phyloP scores from a whole-genome alignment of 2,329 filamentous ascomycete species.

The Ophiostoma pallidulum region DNA sequence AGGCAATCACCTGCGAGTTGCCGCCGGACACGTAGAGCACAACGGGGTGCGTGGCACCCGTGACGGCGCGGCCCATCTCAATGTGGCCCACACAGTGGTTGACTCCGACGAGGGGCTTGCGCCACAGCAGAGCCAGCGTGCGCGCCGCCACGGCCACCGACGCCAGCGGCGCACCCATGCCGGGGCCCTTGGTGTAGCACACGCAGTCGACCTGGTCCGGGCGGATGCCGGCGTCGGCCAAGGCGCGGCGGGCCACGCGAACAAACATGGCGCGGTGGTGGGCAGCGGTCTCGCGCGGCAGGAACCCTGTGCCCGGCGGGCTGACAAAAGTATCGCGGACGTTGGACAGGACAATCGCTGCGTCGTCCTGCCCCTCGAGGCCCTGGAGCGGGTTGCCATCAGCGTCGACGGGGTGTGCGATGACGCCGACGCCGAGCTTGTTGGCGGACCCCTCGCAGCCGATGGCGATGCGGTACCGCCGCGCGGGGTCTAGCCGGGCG shows the following conservation, averaged over 20 bases:
- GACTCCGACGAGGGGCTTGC: conserved; percentile 79
- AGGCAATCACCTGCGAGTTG: conserved; percentile 97
- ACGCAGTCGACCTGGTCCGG: conserved; percentile 73
- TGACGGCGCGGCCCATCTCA: conserved; percentile 94
- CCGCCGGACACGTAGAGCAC: conserved; percentile 93
- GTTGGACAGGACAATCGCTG: conserved; percentile 74
- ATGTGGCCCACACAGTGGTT: conserved; percentile 99
- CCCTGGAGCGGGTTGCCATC: conserved; percentile 7
- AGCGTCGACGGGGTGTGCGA: conserved; percentile 53
- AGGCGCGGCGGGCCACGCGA: conserved; percentile 66
- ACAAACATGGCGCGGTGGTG: conserved; percentile 88
- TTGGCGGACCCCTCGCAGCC: conserved; percentile 88
- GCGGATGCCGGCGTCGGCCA: conserved; percentile 56
- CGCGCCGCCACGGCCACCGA: conserved; percentile 76
- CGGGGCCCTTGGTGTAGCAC: conserved; percentile 90
- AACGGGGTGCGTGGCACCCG: conserved; percentile 80
- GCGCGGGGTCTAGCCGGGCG: conserved; percentile 16
- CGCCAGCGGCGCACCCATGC: conserved; percentile 90
- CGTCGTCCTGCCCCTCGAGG: conserved; percentile 30
- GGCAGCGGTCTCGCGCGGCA: conserved; percentile 89
- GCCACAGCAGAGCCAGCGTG: conserved; percentile 75
- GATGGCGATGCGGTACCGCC: conserved; percentile 42
- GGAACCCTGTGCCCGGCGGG: conserved; percentile 85
- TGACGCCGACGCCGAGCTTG: conserved; percentile 91
- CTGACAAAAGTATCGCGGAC: conserved; percentile 88